Evolutionary conservation across 2,329 filamentous ascomycete species (phyloP).

Genomic region (Pseudomassariella vexata): DNA sequence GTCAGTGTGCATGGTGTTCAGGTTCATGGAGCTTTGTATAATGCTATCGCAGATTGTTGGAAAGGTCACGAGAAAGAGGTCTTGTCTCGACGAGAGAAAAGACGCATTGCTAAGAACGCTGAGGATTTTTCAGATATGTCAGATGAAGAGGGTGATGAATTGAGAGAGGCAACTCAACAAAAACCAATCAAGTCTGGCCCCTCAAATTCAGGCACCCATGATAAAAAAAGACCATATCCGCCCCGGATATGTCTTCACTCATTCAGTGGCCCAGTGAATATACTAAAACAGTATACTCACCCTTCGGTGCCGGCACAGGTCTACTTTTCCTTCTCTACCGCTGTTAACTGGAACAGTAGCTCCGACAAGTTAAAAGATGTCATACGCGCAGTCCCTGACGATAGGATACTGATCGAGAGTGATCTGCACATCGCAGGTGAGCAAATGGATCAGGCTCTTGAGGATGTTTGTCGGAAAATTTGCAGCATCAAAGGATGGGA

Average conservation of each 20-base stretch:
- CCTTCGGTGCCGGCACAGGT: conserved; percentile 67
- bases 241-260: conserved; percentile 91
- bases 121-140: conserved; percentile 39
- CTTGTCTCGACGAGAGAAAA: conserved; percentile 53
- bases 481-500: conserved; percentile 75
- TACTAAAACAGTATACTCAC: conserved; percentile 72
- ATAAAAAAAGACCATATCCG: conserved; percentile 75
- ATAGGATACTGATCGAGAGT: conserved; percentile 80
- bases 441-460: conserved; percentile 71
- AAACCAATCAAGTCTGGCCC: conserved; percentile 7
- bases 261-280: conserved; percentile 73
- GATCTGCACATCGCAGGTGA: conserved; percentile 80
- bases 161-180: conserved; percentile 14
- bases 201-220: too few relatives aligned
- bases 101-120: conserved; percentile 38
- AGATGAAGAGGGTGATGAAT: conserved; percentile 24
- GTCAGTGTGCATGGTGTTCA: conserved; percentile 72
- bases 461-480: conserved; percentile 69
- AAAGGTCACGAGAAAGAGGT: conserved; percentile 62
- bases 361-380: conserved; percentile 49
- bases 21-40: conserved; percentile 65
- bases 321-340: conserved; percentile 83
- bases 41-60: conserved; percentile 61
- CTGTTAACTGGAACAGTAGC: conserved; percentile 65
- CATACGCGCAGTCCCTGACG: conserved; percentile 67